These are phyloP conservation scores for Clonostachys rhizophaga DNA, from an alignment of 2,329 filamentous ascomycete species.

Conservation along the genomic window DNA sequence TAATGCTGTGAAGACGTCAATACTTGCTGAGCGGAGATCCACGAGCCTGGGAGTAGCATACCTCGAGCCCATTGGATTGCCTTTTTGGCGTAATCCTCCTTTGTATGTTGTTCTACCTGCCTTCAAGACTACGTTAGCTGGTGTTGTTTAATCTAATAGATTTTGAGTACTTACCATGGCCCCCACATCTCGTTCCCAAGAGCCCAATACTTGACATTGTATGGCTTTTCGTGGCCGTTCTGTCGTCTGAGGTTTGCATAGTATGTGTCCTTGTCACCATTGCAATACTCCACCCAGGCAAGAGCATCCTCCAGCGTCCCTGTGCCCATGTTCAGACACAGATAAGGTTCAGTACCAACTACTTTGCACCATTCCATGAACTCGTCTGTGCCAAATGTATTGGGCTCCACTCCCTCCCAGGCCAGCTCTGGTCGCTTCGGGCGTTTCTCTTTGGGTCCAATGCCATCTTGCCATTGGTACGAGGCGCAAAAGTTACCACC, in stretches of 20 bases:
- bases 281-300: conserved; percentile 87
- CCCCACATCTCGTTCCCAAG: conserved; percentile 73
- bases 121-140: no score
- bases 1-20: conserved; percentile 45
- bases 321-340: conserved; percentile 79
- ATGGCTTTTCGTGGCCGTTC: conserved; percentile 72
- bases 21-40: no score
- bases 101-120: conserved; percentile 64
- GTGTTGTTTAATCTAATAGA: no score
- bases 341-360: conserved; percentile 72
- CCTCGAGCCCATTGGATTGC: conserved; percentile 59
- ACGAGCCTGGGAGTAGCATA: no score
- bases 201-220: conserved; percentile 78
- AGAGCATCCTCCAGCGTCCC: conserved; percentile 30
- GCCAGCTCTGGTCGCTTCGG: conserved; percentile 64
- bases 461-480: conserved; percentile 80
- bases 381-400: conserved; percentile 81
- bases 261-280: conserved; percentile 68
- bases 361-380: conserved; percentile 77
- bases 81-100: conserved; percentile 64
- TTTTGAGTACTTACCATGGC: conserved; percentile 47
- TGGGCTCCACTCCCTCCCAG: conserved; percentile 73
- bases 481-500: conserved; percentile 83
- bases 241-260: conserved; percentile 76
- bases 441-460: conserved; percentile 68